phyloP scores from a whole-genome alignment of 208 protist genomes.

The Strigomonas oncopelti region DNA sequence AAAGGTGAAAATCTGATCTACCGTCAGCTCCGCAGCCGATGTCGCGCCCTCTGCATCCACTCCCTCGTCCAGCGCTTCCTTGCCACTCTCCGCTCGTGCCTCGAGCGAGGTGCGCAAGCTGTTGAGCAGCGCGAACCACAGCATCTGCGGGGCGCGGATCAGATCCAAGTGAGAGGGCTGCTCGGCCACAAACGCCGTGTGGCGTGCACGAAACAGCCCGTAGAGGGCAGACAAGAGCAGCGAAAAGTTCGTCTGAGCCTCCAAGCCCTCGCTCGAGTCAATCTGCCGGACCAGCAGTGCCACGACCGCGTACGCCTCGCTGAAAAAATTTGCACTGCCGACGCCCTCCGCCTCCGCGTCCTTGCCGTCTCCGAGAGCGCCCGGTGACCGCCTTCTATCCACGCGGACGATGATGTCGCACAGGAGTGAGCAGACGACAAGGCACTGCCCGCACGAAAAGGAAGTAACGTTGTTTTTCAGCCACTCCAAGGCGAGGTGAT shows the following conservation, averaged over 20 bases:
- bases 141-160: constrained; percentile 28
- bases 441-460: constrained; percentile 71
- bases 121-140: constrained; percentile 62
- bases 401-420: constrained; percentile 49
- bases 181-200: constrained; percentile 14
- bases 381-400: not conserved
- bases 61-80: not conserved
- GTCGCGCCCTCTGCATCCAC: not conserved
- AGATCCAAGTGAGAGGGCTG: constrained; percentile 10
- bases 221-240: constrained; percentile 62
- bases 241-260: constrained; percentile 51
- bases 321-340: too few relatives aligned
- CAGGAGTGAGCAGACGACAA: constrained; percentile 69
- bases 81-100: not conserved
- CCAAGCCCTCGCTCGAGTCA: constrained; percentile 50
- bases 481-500: constrained; percentile 56
- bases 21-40: constrained; percentile 1
- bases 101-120: constrained; percentile 23
- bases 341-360: too few relatives aligned
- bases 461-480: constrained; percentile 26
- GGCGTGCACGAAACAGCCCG: constrained; percentile 36
- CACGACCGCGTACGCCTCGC: constrained; percentile 1
- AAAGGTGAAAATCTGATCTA: not conserved
- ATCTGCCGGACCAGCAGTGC: constrained; percentile 19
- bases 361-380: too few relatives aligned